Conservation (phyloP, 192 early-diverging fungal species). For the Gigaspora rosea region DNA sequence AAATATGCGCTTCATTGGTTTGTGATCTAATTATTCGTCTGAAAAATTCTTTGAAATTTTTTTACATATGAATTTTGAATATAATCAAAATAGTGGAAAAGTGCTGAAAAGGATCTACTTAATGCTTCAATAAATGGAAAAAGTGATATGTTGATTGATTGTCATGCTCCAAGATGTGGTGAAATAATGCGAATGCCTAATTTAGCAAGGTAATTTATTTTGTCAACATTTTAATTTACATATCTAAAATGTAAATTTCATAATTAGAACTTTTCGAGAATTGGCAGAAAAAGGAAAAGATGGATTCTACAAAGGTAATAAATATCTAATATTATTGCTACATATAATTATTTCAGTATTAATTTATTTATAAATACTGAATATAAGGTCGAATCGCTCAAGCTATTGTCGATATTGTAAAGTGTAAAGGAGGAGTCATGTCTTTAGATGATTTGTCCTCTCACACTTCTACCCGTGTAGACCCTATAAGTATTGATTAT, state of each 20-base stretch:
- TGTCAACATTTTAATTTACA: background rate
- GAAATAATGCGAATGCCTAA: conserved; percentile 64
- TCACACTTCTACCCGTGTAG: conserved; percentile 54
- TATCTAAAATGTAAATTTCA: background rate
- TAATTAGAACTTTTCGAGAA: conserved; percentile 49
- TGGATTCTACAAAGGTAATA: conserved; percentile 62
- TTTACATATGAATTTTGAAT: too few relatives aligned
- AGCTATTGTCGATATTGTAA: conserved; percentile 60
- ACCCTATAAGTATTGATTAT: conserved; percentile 67
- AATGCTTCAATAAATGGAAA: conserved; percentile 42
- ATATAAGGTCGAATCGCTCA: conserved; percentile 60
- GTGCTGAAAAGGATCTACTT: conserved; percentile 29
- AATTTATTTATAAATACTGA: background rate
- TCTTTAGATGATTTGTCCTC: conserved; percentile 61
- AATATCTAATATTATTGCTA: background rate
- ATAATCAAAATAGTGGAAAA: conserved; percentile 43
- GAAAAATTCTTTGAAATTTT: too few relatives aligned
- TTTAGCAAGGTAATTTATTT: conserved; percentile 49
- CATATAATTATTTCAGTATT: background rate
- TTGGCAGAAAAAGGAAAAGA: conserved; percentile 63
- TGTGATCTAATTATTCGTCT: too few relatives aligned
- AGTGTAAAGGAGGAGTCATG: conserved; percentile 61
- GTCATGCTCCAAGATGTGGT: conserved; percentile 57
- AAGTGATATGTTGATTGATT: conserved; percentile 54
- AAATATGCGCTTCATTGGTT: conserved; percentile 47